A percentile compares a stretch with the other conserved stretches of the same genome.
These are phyloP conservation scores for Pisolithus orientalis DNA, from an alignment of 768 basidiomycete genomes.

Conservation along the genomic window DNA sequence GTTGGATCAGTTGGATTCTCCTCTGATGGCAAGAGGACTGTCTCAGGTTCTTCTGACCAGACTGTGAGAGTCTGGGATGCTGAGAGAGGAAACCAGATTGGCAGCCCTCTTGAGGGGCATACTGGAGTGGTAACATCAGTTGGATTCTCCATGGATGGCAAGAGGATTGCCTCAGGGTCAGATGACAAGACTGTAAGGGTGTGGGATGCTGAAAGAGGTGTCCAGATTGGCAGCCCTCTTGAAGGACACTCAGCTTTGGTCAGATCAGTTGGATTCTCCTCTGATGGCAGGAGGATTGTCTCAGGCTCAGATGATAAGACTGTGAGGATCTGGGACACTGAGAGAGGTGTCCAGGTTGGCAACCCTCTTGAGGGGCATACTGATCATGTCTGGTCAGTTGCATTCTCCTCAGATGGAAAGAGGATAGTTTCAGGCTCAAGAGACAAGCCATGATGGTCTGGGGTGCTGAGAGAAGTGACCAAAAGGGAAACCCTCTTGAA, in stretches of 20 bases:
- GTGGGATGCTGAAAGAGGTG: background rate
- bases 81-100: background rate
- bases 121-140: no score
- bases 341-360: no score
- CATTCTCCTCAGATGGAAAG: constrained; percentile 6
- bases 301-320: background rate
- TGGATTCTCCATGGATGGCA: constrained; percentile 5
- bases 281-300: constrained; percentile 2
- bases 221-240: background rate
- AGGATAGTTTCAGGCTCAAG: background rate
- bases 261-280: constrained; percentile 4
- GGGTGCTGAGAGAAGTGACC: no score
- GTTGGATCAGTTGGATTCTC: no score
- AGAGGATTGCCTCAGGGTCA: background rate
- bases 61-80: no score
- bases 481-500: no score
- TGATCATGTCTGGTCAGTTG: background rate
- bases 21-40: no score
- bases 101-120: background rate
- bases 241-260: background rate
- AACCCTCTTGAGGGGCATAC: no score
- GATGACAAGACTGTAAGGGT: background rate
- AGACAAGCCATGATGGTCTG: background rate
- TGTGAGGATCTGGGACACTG: background rate
- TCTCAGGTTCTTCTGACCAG: no score